A percentile compares a stretch with the other conserved stretches of the same genome.
Evolutionary conservation across 345 rosid genomes (phyloP).

Genomic region (Citrus unshiu): DNA sequence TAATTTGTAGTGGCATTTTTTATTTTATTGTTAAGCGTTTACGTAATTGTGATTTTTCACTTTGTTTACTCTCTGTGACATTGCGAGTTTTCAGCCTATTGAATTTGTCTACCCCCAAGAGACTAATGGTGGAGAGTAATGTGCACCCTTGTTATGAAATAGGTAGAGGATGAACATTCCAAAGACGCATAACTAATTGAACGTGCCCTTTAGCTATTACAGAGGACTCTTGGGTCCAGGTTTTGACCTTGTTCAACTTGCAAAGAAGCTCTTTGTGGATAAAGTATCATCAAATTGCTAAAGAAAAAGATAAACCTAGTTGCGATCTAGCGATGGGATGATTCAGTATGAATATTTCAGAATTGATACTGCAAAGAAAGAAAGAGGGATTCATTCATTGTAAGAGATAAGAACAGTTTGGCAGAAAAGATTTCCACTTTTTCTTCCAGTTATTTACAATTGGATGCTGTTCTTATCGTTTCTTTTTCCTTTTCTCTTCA

Average conservation of each 20-base stretch:
- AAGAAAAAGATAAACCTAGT: background rate
- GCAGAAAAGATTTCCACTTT: background rate
- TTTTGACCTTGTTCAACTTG: background rate
- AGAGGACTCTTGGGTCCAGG: background rate
- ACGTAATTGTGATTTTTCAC: background rate
- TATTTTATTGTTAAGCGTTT: background rate
- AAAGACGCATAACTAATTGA: background rate
- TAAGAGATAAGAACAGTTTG: background rate
- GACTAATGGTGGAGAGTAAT: background rate
- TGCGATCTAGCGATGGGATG: background rate
- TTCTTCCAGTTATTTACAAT: slow-evolving; percentile 8
- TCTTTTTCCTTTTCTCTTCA: slow-evolving; percentile 65
- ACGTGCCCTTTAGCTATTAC: background rate
- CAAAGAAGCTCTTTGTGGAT: background rate
- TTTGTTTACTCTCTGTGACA: background rate
- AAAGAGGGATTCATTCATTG: background rate
- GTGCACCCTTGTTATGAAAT: background rate
- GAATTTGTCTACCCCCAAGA: background rate
- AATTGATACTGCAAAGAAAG: background rate
- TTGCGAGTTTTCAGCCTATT: background rate
- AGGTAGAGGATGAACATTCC: background rate
- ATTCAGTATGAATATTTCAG: background rate
- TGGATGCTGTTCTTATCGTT: slow-evolving; percentile 26
- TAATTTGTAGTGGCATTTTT: background rate
- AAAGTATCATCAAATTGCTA: background rate